Base-by-base conservation (phyloP, 805 yeast species). In the Starmerella vitae region DNA sequence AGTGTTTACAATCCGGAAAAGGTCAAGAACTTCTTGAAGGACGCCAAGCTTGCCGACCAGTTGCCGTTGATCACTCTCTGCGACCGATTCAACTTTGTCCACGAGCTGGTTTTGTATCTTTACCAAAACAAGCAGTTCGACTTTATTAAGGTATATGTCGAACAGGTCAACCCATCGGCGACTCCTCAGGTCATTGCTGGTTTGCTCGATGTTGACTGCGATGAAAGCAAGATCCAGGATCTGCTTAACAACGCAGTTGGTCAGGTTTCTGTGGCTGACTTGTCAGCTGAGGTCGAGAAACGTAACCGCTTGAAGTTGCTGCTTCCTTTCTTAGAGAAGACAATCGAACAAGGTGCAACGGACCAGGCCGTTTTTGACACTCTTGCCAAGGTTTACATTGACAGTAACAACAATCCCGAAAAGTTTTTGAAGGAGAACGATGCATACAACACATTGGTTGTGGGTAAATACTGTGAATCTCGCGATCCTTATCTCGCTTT, bases 401-500 rank as follows among this genome's bases (percentile, higher is more conserved):
- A 91, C 62, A 81, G 94, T 44, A 91, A 91, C 70, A 91, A 91
- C 67, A 80, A 85, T 52, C 97, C 99, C 27, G 99, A 91, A 61
- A 85, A 84, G 62, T 91, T 91, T 69, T 71, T 91, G 66, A 78
- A 76, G 58, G 97, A 88, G 62, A 91, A 91, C 62, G 71, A 76
- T 51, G 70, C 71, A 56, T 91, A 91, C 64, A 93, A 91, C 63
- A 79, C 97, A n/a, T 67, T 82, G 51, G 80, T 80, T 53, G 96
- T 91, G 49, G 99, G 98, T 69, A 84, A 76, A 59, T 91, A 91
- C 68, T 91, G 99, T 71, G 99, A 91, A 65, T 88, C 83, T 74
- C 81, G 98, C 64, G 99, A 91, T 57, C 99, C 99, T 46, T 91
- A 84, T 65, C 69, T 91, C 59, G 99, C 98, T 21, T 91, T 84